Evolutionary conservation across 2,329 filamentous ascomycete genomes (phyloP).

Genomic region (Aspergillus chevalieri): DNA sequence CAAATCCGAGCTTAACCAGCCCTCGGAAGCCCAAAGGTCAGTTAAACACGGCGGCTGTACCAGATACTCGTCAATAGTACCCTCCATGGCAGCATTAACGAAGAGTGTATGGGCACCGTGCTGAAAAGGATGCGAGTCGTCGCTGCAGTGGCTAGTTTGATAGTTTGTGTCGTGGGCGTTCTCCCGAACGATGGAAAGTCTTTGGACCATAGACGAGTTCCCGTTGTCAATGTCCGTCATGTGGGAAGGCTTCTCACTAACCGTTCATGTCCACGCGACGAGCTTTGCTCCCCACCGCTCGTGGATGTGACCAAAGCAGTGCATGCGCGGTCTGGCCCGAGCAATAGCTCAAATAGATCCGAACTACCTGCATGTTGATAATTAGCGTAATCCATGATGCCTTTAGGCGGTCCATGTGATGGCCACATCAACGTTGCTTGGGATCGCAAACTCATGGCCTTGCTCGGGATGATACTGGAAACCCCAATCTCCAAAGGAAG

Average conservation of each 20-base stretch:
- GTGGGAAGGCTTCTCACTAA: constrained; percentile 35
- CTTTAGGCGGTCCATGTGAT: constrained; percentile 53
- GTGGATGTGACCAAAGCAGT: constrained; percentile 39
- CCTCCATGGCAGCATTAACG: constrained; percentile 54
- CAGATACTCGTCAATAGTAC: constrained; percentile 13
- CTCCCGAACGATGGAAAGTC: constrained; percentile 6
- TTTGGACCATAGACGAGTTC: constrained; percentile 30
- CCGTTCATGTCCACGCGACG: constrained; percentile 44
- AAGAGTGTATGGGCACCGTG: constrained; percentile 50
- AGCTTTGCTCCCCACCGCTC: constrained; percentile 54
- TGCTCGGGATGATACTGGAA: constrained; percentile 44
- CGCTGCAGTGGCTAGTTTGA: constrained; percentile 37
- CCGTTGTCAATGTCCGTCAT: constrained; percentile 44
- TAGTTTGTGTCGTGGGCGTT: constrained; percentile 18
- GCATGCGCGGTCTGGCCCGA: constrained; percentile 27
- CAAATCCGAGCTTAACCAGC: not conserved
- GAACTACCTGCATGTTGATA: constrained; percentile 27
- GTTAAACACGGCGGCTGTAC: constrained; percentile 51
- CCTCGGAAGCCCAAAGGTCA: constrained; percentile 41
- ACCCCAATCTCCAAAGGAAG: constrained; percentile 41
- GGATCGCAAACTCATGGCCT: constrained; percentile 34
- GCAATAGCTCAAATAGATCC: constrained; percentile 26
- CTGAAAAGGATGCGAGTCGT: constrained; percentile 24
- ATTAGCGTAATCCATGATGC: constrained; percentile 44
- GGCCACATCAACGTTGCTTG: constrained; percentile 38